phyloP scores from a whole-genome alignment of 2,329 filamentous ascomycete genomes.

The Pleoardoris graminearum region DNA sequence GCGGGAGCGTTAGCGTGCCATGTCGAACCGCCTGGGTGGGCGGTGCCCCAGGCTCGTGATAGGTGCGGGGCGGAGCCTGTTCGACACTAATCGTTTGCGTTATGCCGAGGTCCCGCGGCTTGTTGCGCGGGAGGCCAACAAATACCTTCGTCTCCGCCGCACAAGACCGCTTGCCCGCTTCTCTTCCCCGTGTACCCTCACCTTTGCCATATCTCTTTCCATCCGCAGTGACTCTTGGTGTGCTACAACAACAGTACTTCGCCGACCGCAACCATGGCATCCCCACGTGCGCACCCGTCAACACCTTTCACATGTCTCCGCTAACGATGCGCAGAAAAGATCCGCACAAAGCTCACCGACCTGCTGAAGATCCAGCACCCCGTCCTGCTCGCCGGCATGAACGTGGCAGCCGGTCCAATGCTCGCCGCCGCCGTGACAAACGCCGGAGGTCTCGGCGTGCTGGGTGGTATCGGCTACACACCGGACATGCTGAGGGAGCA shows the following conservation, averaged over 20 bases:
- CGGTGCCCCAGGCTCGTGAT: constrained; percentile 4
- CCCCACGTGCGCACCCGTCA: constrained; percentile 67
- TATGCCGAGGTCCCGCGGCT: constrained; percentile 29
- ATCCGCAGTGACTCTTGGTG: constrained; percentile 1
- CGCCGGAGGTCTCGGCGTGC: constrained; percentile 93
- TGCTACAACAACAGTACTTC: constrained; percentile 7
- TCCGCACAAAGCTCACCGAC: constrained; percentile 91
- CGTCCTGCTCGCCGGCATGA: constrained; percentile 95
- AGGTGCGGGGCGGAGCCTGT: not conserved
- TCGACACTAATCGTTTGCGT: constrained; percentile 1
- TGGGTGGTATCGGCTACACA: constrained; percentile 93
- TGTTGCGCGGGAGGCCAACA: constrained; percentile 11
- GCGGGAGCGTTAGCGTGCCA: not conserved
- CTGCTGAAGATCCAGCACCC: constrained; percentile 98
- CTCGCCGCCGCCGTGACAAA: constrained; percentile 96
- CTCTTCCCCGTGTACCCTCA: not conserved
- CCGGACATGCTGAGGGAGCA: constrained; percentile 97
- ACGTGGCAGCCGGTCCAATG: constrained; percentile 95
- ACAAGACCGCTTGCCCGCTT: not conserved
- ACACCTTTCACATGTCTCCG: constrained; percentile 24
- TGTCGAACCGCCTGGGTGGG: not conserved
- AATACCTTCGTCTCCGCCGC: constrained; percentile 16
- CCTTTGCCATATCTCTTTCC: not conserved
- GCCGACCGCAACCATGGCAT: constrained; percentile 64
- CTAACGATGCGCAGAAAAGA: constrained; percentile 65